Base-by-base conservation (phyloP, 163 green algal species). In the Scenedesmus sp. region DNA sequence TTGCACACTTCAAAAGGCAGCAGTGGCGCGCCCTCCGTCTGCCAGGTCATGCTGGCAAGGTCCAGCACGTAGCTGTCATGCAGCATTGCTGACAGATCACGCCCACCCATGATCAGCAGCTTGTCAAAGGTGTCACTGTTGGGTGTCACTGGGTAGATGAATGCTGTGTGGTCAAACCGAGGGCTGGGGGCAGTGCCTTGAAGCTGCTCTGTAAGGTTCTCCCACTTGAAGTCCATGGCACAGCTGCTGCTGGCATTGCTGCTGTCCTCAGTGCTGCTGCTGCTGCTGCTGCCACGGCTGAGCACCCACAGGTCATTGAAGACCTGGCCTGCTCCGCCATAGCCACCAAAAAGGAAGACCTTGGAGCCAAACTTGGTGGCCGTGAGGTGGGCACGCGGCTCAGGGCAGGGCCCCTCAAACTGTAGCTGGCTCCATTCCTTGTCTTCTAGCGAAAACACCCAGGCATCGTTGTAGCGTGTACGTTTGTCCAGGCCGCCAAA, bases 241-340 rank as follows among this genome's bases (percentile, higher is more conserved):
- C 23, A 79, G 13, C 90, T 93, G 34, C 96, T 93, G 55, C 92
- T 85, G 23, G 59, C 84, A 18, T 23, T 64, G 13, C 60, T 79
- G 85, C 18, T 26, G n/a, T 9, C 57, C 2, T 26, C 59, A 8
- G 18, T n/a, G 23, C 18, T 56, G 13, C 7, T 60, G 92, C 90
- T 60, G 67, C 60, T 46, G 70, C 93, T 84, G 46, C 93, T 60
- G 13, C 54, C 84, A 12, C 96, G 16, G 84, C 96, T 92, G 82
- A 98, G 94, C n/a, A 96, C 89, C 96, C 96, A 99, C 70, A 98
- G 92, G 89, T 99, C 97, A 20, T 94, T 95, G 90, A 95, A 96
- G 8, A 97, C 96, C 84, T 97, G 93, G 12, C 97, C 97, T 86
- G 95, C 93, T 66, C 97, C 97, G 16, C 96, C 96, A 88, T 99